Base-by-base conservation (phyloP, 139 green algal genomes). In the Asterochloris sp. region DNA sequence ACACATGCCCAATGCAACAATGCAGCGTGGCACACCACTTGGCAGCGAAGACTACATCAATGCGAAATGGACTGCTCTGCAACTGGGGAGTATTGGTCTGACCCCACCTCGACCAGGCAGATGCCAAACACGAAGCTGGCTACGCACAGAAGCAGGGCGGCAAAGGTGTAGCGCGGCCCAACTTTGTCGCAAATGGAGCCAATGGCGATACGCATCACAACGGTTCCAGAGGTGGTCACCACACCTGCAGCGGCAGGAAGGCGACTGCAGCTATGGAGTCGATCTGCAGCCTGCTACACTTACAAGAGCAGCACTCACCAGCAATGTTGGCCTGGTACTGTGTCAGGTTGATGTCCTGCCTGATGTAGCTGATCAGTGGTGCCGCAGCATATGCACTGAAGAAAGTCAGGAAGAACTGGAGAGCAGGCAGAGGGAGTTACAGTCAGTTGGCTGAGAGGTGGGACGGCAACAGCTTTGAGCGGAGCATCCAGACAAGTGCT, bases 121-220 rank as follows among this genome's bases (percentile, higher is more conserved):
- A 96, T 95, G 84, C 86, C 87, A 85, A 95, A 96, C 0, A 97
- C 90, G 60, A 89, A 88, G 14, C 90, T 89, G 0, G 90, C 86
- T 0, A 90, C 91, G 13, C 95, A 38, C n/a, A 90, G 78, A 83
- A 96, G 82, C 19, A 92, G 85, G 38, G 91, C 79, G 27, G 87
- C 91, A 73, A 80, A 84, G 38, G 86, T 86, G 81, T 95, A 95
- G 77, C 95, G 89, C 0, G 95, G 94, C 11, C 95, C 95, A 16
- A 96, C 86, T 14, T 84, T 86, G 85, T 98, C 95, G 76, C 92
- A 93, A 19, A 97, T 79, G 12, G 73, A 29, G 12, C 89, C 89
- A 28, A 91, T 86, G 11, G 84, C 27, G 29, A 92, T 84, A 74
- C 87, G 85, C 10, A 83, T 85, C 74, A 91, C 89, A 23, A 91